These are phyloP conservation scores for Boletus vinaceobasis DNA, from an alignment of 768 basidiomycete genomes.

Conservation along the genomic window DNA sequence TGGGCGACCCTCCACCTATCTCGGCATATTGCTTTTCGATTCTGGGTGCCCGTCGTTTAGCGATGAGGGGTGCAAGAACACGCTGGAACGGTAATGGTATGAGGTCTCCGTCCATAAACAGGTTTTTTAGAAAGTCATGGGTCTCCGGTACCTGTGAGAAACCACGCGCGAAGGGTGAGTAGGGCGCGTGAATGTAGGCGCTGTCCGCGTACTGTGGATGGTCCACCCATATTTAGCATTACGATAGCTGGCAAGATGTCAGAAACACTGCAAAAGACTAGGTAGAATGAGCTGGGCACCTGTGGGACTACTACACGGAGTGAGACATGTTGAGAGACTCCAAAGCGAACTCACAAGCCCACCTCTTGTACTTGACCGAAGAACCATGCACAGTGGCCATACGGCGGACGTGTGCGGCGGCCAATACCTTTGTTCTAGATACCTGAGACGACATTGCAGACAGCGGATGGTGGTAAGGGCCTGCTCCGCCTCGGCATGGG, in stretches of 20 bases:
- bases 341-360: neutral
- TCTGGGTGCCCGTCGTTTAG: constrained; percentile 81
- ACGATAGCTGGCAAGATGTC: constrained; percentile 63
- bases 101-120: constrained; percentile 90
- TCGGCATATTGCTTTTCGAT: constrained; percentile 93
- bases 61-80: constrained; percentile 83
- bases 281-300: constrained; percentile 35
- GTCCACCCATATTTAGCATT: constrained; percentile 99
- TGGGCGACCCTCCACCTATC: constrained; percentile 97
- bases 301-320: constrained; percentile 50
- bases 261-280: neutral
- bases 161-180: constrained; percentile 1
- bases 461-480: neutral
- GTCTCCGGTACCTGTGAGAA: constrained; percentile 79
- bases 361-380: constrained; percentile 45
- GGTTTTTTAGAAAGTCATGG: constrained; percentile 84
- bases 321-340: constrained; percentile 10
- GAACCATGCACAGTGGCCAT: constrained; percentile 45
- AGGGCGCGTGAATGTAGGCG: neutral
- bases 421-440: constrained; percentile 14
- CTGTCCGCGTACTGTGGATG: constrained; percentile 67
- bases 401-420: constrained; percentile 33
- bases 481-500: neutral
- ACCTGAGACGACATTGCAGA: constrained; percentile 30
- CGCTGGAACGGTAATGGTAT: constrained; percentile 94